Percentiles rank a stretch among this genome's conserved stretches.
Conservation (phyloP, 257 asterid genomes). For the Rehmannia glutinosa region DNA sequence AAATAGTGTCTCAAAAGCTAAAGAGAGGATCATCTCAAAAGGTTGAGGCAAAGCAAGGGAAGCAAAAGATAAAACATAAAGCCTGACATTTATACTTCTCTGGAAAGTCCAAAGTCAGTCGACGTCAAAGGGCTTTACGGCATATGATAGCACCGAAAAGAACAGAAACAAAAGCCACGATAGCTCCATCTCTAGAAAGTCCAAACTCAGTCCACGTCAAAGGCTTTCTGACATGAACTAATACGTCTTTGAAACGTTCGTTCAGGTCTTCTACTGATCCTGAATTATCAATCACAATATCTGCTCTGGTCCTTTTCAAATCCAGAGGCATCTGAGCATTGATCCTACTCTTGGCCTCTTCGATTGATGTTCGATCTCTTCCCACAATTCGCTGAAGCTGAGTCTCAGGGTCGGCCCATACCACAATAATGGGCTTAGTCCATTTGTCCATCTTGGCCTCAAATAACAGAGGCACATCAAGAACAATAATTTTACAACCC, state of each 20-base stretch:
- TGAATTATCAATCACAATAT: constrained; percentile 68
- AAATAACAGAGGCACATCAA: constrained; percentile 89
- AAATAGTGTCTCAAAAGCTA: constrained; percentile 8
- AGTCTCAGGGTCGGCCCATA: constrained; percentile 87
- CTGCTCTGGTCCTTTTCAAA: constrained; percentile 64
- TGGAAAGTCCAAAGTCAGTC: too few species aligned
- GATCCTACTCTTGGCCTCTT: constrained; percentile 73
- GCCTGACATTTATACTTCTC: too few species aligned
- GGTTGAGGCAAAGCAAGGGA: constrained; percentile 11
- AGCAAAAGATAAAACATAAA: constrained; percentile 11
- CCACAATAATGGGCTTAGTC: constrained; percentile 83
- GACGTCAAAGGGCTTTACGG: too few species aligned
- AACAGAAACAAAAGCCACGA: constrained; percentile 48
- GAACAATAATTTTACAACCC: constrained; percentile 66
- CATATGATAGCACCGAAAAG: constrained; percentile 47
- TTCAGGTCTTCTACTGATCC: constrained; percentile 65
- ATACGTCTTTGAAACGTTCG: constrained; percentile 47
- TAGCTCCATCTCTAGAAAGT: constrained; percentile 71
- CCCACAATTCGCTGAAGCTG: constrained; percentile 73
- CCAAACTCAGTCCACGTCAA: constrained; percentile 84
- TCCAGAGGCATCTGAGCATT: constrained; percentile 85
- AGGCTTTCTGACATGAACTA: constrained; percentile 53
- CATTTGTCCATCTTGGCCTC: constrained; percentile 84
- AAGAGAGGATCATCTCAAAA: constrained; percentile 12
- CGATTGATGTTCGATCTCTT: constrained; percentile 69